phyloP scores from a whole-genome alignment of 495 filamentous ascomycete genomes.

The Neurospora sp. region DNA sequence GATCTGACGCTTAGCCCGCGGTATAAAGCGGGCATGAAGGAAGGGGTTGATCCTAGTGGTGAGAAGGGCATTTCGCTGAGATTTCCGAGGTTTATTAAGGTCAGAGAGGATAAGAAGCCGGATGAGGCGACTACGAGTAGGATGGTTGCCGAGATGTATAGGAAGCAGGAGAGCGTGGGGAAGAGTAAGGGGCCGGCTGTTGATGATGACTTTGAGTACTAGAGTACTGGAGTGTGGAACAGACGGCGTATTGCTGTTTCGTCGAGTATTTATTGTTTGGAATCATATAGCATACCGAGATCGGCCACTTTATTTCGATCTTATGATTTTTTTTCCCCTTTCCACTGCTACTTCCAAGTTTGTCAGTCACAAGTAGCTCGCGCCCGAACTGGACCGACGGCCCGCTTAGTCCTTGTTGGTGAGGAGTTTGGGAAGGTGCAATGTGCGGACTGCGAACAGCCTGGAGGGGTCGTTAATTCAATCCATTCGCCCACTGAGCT shows the following conservation, averaged over 20 bases:
- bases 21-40: conserved; percentile 69
- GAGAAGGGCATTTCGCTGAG: conserved; percentile 80
- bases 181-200: conserved; percentile 69
- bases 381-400: not conserved
- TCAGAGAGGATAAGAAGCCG: conserved; percentile 86
- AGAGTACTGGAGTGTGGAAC: too few relatives aligned
- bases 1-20: conserved; percentile 87
- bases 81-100: conserved; percentile 86
- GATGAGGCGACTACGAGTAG: conserved; percentile 78
- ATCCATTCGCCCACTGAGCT: too few relatives aligned
- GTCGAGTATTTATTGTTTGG: too few relatives aligned
- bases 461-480: too few relatives aligned
- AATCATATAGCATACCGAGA: too few relatives aligned
- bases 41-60: conserved; percentile 55
- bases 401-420: not conserved
- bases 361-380: not conserved
- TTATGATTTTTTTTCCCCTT: too few relatives aligned
- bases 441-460: not conserved
- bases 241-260: too few relatives aligned
- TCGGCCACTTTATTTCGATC: too few relatives aligned
- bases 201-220: conserved; percentile 99
- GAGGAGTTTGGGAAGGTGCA: not conserved
- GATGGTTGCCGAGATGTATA: conserved; percentile 93
- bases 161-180: conserved; percentile 77
- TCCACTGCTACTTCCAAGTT: not conserved